These are phyloP conservation scores for Sordariomycetes sp. DNA, from an alignment of 2,329 filamentous ascomycete genomes.

Conservation along the genomic window DNA sequence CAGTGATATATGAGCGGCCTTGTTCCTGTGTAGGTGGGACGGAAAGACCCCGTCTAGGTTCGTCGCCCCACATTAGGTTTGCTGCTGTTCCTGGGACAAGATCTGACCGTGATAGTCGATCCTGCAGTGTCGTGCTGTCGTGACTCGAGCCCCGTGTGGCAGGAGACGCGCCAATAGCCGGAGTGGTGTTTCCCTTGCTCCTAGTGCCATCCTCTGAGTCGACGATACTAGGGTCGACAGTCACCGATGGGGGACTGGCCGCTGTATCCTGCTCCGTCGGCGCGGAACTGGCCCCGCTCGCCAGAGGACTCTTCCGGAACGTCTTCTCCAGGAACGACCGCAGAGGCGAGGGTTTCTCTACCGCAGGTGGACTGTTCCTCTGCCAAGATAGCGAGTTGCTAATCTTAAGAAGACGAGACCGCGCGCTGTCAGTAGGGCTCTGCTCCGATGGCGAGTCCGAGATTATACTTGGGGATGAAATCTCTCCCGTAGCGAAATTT, in stretches of 20 bases:
- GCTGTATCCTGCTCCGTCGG: background rate
- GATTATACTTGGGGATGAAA: background rate
- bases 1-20: background rate
- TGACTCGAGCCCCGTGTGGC: background rate
- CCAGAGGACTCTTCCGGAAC: background rate
- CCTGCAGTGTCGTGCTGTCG: background rate
- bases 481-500: background rate
- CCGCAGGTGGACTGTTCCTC: background rate
- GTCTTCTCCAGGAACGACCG: background rate
- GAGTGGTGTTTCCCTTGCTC: background rate
- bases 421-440: conserved; percentile 25
- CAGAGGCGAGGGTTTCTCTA: background rate
- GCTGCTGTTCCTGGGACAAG: conserved; percentile 12
- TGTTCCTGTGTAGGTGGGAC: conserved; percentile 9
- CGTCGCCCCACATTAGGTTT: conserved; percentile 6
- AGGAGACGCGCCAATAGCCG: background rate
- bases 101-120: conserved; percentile 2
- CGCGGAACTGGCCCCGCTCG: background rate
- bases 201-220: background rate
- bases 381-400: conserved; percentile 11
- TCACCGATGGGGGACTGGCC: background rate
- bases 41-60: background rate
- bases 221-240: too few species aligned
- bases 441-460: conserved; percentile 13
- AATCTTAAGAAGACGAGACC: conserved; percentile 30